Percentiles rank a stretch among this genome's conserved stretches.
Conservation (phyloP, 345 rosid species). For the Eucalyptus victrix region DNA sequence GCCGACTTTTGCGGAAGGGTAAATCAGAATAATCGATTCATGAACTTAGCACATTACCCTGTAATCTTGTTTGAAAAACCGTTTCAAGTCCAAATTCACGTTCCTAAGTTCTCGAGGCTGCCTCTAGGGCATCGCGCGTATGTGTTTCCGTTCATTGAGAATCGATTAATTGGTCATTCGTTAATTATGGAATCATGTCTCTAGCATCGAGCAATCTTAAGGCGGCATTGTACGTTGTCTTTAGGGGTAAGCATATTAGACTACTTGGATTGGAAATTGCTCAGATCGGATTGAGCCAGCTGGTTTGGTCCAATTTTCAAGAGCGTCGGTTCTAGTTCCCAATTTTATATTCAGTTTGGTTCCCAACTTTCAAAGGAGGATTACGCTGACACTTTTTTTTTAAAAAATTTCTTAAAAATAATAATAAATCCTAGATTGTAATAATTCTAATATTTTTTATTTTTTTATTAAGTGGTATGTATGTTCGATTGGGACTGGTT, state of each 20-base stretch:
- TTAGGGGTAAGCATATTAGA: too few species aligned
- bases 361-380: accelerated
- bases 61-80: background rate
- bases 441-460: too few species aligned
- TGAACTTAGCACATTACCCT: background rate
- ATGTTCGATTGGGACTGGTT: too few species aligned
- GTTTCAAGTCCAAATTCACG: background rate
- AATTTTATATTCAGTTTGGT: accelerated
- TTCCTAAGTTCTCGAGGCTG: background rate
- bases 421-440: too few species aligned
- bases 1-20: background rate
- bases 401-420: too few species aligned
- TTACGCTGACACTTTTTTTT: too few species aligned
- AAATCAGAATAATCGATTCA: background rate
- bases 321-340: accelerated
- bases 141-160: background rate
- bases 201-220: background rate
- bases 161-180: background rate
- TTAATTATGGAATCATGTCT: background rate
- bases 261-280: accelerated
- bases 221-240: background rate
- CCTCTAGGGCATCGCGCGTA: background rate
- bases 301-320: too few species aligned
- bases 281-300: accelerated
- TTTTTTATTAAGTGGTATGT: too few species aligned